Conservation (phyloP, 768 basidiomycete genomes). For the Tricholoma terreum region DNA sequence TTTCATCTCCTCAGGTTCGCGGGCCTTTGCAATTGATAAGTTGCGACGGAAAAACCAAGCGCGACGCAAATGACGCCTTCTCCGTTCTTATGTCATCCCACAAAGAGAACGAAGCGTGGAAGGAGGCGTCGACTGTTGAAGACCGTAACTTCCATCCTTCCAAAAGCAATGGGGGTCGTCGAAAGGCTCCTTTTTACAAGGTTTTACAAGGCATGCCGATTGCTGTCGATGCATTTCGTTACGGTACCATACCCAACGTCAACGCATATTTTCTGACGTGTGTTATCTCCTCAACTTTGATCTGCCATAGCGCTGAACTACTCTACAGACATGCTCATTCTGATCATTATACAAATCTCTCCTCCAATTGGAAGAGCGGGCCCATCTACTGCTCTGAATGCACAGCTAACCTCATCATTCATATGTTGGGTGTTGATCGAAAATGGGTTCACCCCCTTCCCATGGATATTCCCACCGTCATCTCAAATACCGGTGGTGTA, state of each 20-base stretch:
- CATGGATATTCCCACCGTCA: conserved; percentile 66
- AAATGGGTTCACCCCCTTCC: conserved; percentile 90
- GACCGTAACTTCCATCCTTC: conserved; percentile 43
- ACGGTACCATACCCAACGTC: conserved; percentile 86
- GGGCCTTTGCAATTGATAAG: conserved; percentile 14
- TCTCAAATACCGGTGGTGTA: conserved; percentile 85
- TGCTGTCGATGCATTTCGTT: conserved; percentile 95
- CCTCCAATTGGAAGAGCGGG: conserved; percentile 83
- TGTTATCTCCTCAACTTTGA: conserved; percentile 5
- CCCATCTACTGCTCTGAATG: conserved; percentile 95
- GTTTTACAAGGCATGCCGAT: conserved; percentile 95
- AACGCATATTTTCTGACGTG: conserved; percentile 92
- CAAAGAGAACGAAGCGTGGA: conserved; percentile 83
- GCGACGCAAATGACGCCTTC: conserved; percentile 46
- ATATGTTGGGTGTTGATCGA: conserved; percentile 85
- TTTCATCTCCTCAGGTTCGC: conserved; percentile 12
- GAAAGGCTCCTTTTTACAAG: conserved; percentile 94
- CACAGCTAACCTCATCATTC: conserved; percentile 88
- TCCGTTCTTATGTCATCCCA: conserved; percentile 87
- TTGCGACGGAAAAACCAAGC: conserved; percentile 17
- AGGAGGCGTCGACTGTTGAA: conserved; percentile 62
- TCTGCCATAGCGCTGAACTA: conserved; percentile 10
- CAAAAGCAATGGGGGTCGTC: conserved; percentile 49
- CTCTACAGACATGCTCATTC: conserved; percentile 86
- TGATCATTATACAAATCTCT: conserved; percentile 93